These are phyloP conservation scores for Fusarium scirpi DNA, from an alignment of 2,329 filamentous ascomycete genomes.

Conservation along the genomic window DNA sequence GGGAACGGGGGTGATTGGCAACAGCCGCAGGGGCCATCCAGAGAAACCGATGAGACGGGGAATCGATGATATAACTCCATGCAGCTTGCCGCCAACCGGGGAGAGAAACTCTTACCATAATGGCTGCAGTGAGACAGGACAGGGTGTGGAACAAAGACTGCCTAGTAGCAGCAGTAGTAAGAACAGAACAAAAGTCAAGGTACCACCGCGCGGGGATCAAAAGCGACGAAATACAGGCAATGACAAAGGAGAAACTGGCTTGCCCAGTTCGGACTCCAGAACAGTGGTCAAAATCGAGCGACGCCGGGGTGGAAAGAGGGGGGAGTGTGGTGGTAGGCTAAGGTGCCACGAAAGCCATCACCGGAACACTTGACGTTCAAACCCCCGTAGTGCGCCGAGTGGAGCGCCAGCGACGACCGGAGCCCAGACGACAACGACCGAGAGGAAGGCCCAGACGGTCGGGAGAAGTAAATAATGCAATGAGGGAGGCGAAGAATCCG, in stretches of 20 bases:
- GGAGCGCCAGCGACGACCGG: conserved; percentile 44
- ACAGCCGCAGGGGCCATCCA: conserved; percentile 43
- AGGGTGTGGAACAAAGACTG: conserved; percentile 49
- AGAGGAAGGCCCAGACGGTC: conserved; percentile 42
- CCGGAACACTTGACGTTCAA: conserved; percentile 46
- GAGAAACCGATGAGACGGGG: conserved; percentile 48
- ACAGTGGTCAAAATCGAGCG: conserved; percentile 47
- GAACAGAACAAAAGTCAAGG: conserved; percentile 50
- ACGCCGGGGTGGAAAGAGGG: conserved; percentile 50
- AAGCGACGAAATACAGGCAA: conserved; percentile 52
- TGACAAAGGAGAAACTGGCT: conserved; percentile 50
- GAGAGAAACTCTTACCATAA: conserved; percentile 62
- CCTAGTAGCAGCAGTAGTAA: conserved; percentile 37
- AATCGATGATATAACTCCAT: conserved; percentile 59
- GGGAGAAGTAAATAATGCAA: conserved; percentile 38
- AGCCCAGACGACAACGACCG: conserved; percentile 38
- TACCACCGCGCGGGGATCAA: conserved; percentile 54
- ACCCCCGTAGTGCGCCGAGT: conserved; percentile 47
- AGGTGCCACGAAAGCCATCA: conserved; percentile 53
- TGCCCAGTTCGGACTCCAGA: conserved; percentile 45
- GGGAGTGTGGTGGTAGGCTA: conserved; percentile 51
- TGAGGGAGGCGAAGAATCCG: conserved; percentile 39
- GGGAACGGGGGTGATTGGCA: conserved; percentile 45
- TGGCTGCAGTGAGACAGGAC: conserved; percentile 55
- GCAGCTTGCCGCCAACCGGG: conserved; percentile 58